Evolutionary conservation across 1,139 yeast species (phyloP), one percentile per base, ranked within the genome.

Genomic region (Sugiyamaella castrensis): DNA sequence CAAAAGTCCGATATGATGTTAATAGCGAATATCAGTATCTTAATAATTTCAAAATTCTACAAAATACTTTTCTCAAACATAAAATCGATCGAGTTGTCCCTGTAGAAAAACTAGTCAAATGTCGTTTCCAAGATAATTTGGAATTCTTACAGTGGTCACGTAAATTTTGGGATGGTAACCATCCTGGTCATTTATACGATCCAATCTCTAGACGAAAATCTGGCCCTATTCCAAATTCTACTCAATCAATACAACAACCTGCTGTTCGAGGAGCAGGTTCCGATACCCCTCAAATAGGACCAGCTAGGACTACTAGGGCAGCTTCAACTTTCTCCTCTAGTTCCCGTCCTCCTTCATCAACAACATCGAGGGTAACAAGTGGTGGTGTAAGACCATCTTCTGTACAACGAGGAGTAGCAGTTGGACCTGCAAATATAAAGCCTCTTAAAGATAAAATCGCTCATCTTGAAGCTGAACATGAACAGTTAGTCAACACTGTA

Each of bases 101-200:
- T 40, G 94, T 89, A 36, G 96, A 88, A 54, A 75, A 78, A 55
- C 75, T 92, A 56, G 80, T 86, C 64, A 88, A 87, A 68, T 92
- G 98, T 70, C 77, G 88, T 58, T 79, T 92, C 60, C 98, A 92
- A 67, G 98, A 92, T 64, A 92, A 92, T 66, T 75, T 92, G 60
- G 98, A 91, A 69, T 84, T 92, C 60, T 71, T 92, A 56, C 98
- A 92, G 68, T 94, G 97, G 97, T 75, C 88, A 62, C 84, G 87
- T 64, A 77, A 78, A 61, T 83, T 75, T 61, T 92, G 97, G 97
- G 74, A 76, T 57, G 91, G 85, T 49, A 77, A 81, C 61, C 83
- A 78, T 62, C 85, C 84, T 48, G 84, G 87, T 52, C 75, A 76
- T 26, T 75, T 69, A 3, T 88, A 89, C 63, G 94, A 91, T 65